Evolutionary conservation across 345 rosid species (phyloP), one percentile per base, ranked within the genome.

Genomic region (Boechera retrofracta): DNA sequence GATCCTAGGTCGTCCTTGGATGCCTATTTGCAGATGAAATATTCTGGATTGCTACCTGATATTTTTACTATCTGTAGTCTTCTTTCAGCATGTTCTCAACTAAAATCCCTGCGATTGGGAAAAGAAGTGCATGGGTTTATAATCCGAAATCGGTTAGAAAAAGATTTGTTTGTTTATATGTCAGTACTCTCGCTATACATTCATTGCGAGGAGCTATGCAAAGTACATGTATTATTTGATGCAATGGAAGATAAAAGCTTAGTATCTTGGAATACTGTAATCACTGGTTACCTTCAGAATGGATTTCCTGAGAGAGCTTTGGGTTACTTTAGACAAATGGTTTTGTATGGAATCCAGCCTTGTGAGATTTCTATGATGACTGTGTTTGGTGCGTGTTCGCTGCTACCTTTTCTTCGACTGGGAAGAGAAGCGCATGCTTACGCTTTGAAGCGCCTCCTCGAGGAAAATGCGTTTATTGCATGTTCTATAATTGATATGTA

Each of bases 401-500:
- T 85, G 72, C 80, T 75, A 59, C 87, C 89, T 32, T 81, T 93
- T 75, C 78, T 86, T 76, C 82, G 67, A 65, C 69, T 87, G 54
- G 93, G 96, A 32, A 84, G 75, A 83, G 91, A 86, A 79, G 77
- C 84, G 5, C 91, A 90, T 81, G 81, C 86, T 57, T 87, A 88
- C 58, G 84, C 86, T 45, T 29, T 90, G 47, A 88, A 84, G 70
- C 74, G 62, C 63, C 36, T 16, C 66, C 74, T 80, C 10, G 13
- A 45, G 7, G 82, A 83, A 16, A 85, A 84, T 52, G 42, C 47
- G 13, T 78, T 82, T 61, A 57, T 88, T 28, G 84, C 85, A 33
- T 87, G 89, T 41, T 84, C 95, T 7, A 78, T 89, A 55, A 81
- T 91, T 66, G 86, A 87, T 67, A 86, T 86, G 93, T 91, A 87